phyloP scores from a whole-genome alignment of 2,329 filamentous ascomycete genomes.

The Stachybotrys chlorohalonatus region DNA sequence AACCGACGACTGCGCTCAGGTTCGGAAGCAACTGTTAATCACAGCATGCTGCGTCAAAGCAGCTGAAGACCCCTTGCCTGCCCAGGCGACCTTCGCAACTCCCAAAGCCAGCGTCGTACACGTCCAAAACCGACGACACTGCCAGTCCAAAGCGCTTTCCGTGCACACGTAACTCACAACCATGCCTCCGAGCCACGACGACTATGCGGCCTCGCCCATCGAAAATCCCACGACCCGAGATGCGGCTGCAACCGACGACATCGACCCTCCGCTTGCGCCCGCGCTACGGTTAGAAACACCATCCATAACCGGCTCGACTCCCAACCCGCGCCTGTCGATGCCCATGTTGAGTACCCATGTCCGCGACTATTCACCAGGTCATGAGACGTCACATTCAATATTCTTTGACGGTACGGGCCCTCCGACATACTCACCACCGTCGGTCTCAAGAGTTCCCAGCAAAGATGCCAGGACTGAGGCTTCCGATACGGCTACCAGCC shows the following conservation, averaged over 20 bases:
- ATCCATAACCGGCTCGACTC: background rate
- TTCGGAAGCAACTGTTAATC: background rate
- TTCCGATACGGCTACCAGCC: background rate
- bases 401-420: background rate
- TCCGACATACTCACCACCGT: background rate
- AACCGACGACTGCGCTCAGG: background rate
- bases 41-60: background rate
- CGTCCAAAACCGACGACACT: background rate
- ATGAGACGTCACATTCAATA: background rate
- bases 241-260: background rate
- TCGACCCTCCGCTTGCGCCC: background rate
- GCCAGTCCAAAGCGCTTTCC: too few species aligned
- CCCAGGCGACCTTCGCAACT: background rate
- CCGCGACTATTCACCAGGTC: background rate
- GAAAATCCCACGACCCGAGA: background rate
- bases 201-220: background rate
- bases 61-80: background rate
- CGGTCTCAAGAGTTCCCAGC: background rate
- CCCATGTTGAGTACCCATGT: background rate
- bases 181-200: background rate
- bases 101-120: background rate
- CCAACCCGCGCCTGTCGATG: background rate
- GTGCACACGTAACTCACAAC: background rate
- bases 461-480: background rate
- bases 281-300: background rate